phyloP scores from a whole-genome alignment of 345 rosid species.

The Bruguiera parviflora region DNA sequence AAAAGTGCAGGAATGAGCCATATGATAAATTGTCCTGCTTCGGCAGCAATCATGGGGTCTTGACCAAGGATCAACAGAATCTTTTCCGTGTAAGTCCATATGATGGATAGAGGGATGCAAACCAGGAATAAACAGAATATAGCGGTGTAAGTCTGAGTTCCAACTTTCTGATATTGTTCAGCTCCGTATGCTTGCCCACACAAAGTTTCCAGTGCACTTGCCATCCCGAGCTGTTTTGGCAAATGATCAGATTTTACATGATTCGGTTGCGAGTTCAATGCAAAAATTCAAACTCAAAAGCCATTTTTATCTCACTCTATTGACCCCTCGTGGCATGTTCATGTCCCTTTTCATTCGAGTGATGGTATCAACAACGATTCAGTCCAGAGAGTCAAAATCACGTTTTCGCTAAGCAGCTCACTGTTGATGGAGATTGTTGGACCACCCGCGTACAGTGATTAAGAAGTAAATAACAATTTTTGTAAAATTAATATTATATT shows the following conservation, averaged over 20 bases:
- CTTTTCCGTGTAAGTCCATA: slow-evolving; percentile 7
- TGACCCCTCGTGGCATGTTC: no score
- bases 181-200: slow-evolving; percentile 1
- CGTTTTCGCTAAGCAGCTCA: no score
- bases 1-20: background rate
- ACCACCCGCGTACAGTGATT: no score
- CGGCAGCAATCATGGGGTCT: background rate
- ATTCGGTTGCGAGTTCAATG: background rate
- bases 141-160: background rate
- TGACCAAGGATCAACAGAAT: background rate
- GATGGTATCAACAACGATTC: no score
- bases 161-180: background rate
- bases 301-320: no score
- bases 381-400: no score
- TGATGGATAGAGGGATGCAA: background rate
- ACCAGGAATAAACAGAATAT: background rate
- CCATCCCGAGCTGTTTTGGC: background rate
- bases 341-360: no score
- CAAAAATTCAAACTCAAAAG: no score
- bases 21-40: background rate
- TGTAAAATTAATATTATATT: no score
- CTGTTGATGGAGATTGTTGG: no score
- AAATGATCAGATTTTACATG: background rate
- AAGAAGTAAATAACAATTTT: no score
- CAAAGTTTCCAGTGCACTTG: background rate